A percentile compares a stretch with the other conserved stretches of the same genome.
Conservation (phyloP, 768 basidiomycete genomes). For the Epithele typhae region DNA sequence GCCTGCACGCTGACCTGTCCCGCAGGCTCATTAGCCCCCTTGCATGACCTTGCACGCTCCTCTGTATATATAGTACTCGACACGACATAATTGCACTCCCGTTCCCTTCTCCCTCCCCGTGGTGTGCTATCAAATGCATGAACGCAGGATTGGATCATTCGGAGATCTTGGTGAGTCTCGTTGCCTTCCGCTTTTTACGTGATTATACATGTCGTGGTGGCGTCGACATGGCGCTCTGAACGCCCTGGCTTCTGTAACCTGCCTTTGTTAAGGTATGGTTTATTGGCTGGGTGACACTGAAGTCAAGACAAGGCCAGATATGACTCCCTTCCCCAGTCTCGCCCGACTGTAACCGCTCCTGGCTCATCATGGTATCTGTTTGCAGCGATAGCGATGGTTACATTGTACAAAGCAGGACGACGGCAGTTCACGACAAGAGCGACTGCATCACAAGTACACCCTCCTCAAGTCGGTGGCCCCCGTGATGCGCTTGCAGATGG, state of each 20-base stretch:
- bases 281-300: constrained; percentile 41
- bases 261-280: constrained; percentile 38
- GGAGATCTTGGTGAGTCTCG: constrained; percentile 6
- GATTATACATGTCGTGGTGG: constrained; percentile 75
- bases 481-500: constrained; percentile 86
- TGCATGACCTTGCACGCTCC: constrained; percentile 50
- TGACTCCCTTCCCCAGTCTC: constrained; percentile 37
- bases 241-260: constrained; percentile 42
- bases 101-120: not conserved
- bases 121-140: too few species aligned
- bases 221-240: constrained; percentile 28
- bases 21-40: constrained; percentile 88
- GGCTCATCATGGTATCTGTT: not conserved
- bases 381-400: not conserved
- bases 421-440: constrained; percentile 9
- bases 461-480: constrained; percentile 69
- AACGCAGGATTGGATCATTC: too few species aligned
- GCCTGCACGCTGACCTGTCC: not conserved
- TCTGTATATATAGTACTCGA: constrained; percentile 17
- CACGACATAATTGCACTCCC: constrained; percentile 11
- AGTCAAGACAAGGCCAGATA: constrained; percentile 87
- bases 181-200: constrained; percentile 17
- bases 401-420: constrained; percentile 5
- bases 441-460: constrained; percentile 61
- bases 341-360: not conserved